Percentiles rank a stretch among this genome's conserved stretches.
These are phyloP conservation scores for Jackrogersella multiformis DNA, from an alignment of 495 filamentous ascomycete species.

Conservation along the genomic window DNA sequence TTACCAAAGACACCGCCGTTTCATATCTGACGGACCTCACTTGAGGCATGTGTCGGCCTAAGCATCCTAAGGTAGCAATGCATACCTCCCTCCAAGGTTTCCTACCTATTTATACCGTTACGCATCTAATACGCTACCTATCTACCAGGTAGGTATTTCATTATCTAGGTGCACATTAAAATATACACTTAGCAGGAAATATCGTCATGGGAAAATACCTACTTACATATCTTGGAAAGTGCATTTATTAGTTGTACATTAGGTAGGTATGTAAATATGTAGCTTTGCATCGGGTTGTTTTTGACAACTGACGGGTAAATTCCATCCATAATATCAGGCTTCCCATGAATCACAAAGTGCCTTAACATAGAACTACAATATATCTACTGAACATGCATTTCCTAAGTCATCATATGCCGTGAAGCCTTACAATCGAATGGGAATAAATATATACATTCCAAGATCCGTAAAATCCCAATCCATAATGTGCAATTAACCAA, in stretches of 20 bases:
- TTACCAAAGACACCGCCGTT: slow-evolving; percentile 10
- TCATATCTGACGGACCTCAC: slow-evolving; percentile 3
- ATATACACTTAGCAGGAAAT: neutral
- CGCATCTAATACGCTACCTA: neutral
- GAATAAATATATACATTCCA: neutral
- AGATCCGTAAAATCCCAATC: neutral
- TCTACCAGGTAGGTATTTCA: neutral
- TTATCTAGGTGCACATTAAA: no score
- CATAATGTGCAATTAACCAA: slow-evolving; percentile 28
- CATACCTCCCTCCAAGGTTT: slow-evolving; percentile 4
- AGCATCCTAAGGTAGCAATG: slow-evolving; percentile 12
- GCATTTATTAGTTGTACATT: neutral
- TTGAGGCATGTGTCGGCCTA: slow-evolving; percentile 15
- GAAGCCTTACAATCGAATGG: no score
- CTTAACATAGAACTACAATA: no score
- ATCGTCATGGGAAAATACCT: neutral
- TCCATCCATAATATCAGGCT: no score
- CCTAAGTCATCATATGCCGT: no score
- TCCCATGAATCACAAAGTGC: no score
- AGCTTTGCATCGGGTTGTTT: no score
- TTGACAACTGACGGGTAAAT: neutral
- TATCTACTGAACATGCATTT: no score
- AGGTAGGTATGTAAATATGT: no score
- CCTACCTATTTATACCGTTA: slow-evolving; percentile 9
- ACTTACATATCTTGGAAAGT: no score